phyloP scores from a whole-genome alignment of 192 early-diverging fungal species.

The Globomyces pollinis-pini region DNA sequence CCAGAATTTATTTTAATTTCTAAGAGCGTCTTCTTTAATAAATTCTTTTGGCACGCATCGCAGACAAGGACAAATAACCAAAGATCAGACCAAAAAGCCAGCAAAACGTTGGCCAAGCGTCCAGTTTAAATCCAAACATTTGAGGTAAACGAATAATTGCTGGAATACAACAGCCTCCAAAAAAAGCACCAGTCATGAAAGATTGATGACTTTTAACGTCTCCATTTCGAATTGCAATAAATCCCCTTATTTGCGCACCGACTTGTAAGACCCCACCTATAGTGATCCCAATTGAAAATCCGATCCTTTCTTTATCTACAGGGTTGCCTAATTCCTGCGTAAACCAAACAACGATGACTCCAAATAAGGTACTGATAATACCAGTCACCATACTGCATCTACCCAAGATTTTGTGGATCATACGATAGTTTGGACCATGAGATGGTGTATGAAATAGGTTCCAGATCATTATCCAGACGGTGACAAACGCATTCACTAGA shows the following conservation, averaged over 20 bases:
- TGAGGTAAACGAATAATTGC: background rate
- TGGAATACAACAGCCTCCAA: background rate
- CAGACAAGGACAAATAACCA: too few species aligned
- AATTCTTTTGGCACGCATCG: too few species aligned
- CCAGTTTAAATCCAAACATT: too few species aligned
- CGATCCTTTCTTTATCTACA: background rate
- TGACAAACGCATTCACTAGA: too few species aligned
- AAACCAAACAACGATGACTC: background rate
- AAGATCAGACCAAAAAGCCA: too few species aligned
- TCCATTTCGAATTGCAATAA: background rate
- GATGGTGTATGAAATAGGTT: background rate
- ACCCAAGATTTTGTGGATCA: background rate
- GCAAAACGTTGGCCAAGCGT: too few species aligned
- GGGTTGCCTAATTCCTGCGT: background rate
- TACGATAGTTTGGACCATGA: background rate
- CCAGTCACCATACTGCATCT: background rate
- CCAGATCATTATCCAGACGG: too few species aligned
- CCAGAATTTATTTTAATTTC: too few species aligned
- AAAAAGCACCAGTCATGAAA: background rate
- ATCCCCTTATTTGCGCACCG: background rate
- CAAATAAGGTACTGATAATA: background rate
- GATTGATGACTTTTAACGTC: background rate
- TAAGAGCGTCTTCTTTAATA: too few species aligned
- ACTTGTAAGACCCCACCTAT: background rate
- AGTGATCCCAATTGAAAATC: background rate